Evolutionary conservation across 2,329 filamentous ascomycete genomes (phyloP), one percentile per base, ranked within the genome.

Genomic region (Graphilbum sp.): DNA sequence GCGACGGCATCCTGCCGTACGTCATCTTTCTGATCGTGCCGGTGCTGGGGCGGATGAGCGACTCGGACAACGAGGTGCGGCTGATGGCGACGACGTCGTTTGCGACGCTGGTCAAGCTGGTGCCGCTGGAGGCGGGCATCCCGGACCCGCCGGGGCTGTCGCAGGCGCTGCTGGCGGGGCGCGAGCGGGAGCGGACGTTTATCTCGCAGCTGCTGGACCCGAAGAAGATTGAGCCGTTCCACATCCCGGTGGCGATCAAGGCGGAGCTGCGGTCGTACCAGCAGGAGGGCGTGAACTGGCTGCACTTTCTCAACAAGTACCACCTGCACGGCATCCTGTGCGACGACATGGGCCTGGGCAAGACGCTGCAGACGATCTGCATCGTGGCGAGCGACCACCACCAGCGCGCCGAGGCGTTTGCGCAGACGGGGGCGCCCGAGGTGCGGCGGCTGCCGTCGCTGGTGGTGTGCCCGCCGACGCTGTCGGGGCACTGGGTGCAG

Each of bases 11-110:
- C 41, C 61, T 98, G 23, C 90, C 92, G 3, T 98, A 98, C 52
- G 90, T 98, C 45, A 95, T 98, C 50, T 98, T 98, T 73, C 73
- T 98, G 46, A 92, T 98, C 42, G 92, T 96, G 12, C 90, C 90
- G 13, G 90, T 98, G 4, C 69, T 98, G 36, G 90, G 90, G 38
- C 79, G 90, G 33, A 98, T 98, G 90, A 96, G 90, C 53, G 90
- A 98, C 55, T 93, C 88, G 0, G 88, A 98, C 54, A 88, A 92
- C 46, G 90, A 96, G 53, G 82, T 98, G 38, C 79, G 90, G 38
- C 69, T 96, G 7, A 80, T 98, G 39, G 86, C 90, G 4, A 98
- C 90, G 0, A 98, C 90, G 0, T 92, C 90, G 2, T 98, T 98
- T 53, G 90, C 90, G 2, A 96, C 90, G 0, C 66, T 98, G 8